Evolutionary conservation across 2,329 filamentous ascomycete species (phyloP), one percentile per base, ranked within the genome.

Genomic region (Hypoxylon sp.): DNA sequence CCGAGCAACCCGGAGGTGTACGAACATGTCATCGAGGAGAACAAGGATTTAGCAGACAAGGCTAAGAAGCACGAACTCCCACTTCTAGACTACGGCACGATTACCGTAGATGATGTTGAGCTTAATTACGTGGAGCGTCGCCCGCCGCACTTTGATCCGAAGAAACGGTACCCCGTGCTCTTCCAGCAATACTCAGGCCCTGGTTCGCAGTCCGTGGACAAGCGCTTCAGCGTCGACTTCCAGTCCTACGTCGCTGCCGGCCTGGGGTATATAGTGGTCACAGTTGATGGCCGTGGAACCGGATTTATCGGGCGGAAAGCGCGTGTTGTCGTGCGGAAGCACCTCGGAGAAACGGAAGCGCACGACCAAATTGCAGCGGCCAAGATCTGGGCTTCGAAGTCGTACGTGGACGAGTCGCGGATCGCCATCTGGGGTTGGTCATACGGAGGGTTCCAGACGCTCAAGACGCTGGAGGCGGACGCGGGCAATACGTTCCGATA

Each of bases 351-450:
- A 72, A 93, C 89, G 75, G 96, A 99, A 81, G 88, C 95, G 0
- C 84, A 88, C 38, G 96, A 98, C 78, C 96, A 99, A 78, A 98
- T 99, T 70, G 91, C 90, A 24, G 91, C 93, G 0, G 96, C 92
- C 2, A 91, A 94, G 78, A 87, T 91, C 69, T 98, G 93, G 89
- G 90, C 91, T 0, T 81, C 83, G 36, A 95, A 93, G 76, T 79
- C 85, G 12, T 98, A 99, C 77, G 90, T 97, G 12, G 96, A 99
- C 76, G 83, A 86, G 24, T 84, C 88, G 5, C 88, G 92, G 57
- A 87, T 99, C 71, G 94, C 93, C 18, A 97, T 99, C 75, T 99
- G 96, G 96, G 96, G 96, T 49, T 99, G 96, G 96, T 97, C 93
- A 68, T 99, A 96, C 75, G 96, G 96, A 61, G 96, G 96, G 9